phyloP scores from a whole-genome alignment of 192 early-diverging fungal species.

The Funneliformis mosseae region DNA sequence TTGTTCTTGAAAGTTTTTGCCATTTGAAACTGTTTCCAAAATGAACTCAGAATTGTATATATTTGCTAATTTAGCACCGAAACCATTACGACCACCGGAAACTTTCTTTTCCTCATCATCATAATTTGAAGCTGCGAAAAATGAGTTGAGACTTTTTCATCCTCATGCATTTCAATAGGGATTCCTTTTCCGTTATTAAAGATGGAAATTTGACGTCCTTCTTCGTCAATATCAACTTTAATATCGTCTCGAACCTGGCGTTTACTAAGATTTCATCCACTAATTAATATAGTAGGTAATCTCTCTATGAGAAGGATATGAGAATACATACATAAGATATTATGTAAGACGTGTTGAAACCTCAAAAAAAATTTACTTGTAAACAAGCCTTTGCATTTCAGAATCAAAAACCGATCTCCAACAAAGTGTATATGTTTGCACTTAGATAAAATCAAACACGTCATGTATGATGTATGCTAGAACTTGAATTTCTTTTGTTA shows the following conservation, averaged over 20 bases:
- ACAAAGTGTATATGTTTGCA: too few species aligned
- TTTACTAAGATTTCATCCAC: too few species aligned
- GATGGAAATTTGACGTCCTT: constrained; percentile 79
- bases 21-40: constrained; percentile 79
- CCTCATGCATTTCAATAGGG: constrained; percentile 91
- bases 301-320: too few species aligned
- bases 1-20: constrained; percentile 84
- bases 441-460: too few species aligned
- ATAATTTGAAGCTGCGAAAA: constrained; percentile 99
- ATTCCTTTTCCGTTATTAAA: constrained; percentile 96
- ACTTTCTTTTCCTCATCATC: constrained; percentile 94
- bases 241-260: constrained; percentile 77
- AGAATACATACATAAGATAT: too few species aligned
- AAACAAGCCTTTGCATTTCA: constrained; percentile 54
- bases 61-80: constrained; percentile 93
- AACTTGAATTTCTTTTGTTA: too few species aligned
- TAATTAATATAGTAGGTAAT: too few species aligned
- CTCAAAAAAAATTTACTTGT: not conserved
- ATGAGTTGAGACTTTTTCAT: constrained; percentile 93
- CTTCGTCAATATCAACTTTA: constrained; percentile 82
- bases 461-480: too few species aligned
- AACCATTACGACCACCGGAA: constrained; percentile 96
- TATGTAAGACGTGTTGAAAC: too few species aligned
- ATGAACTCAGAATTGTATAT: constrained; percentile 95
- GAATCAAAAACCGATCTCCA: constrained; percentile 89